Evolutionary conservation across 805 yeast species (phyloP), one percentile per base, ranked within the genome.

Genomic region (Candida krabiensis): DNA sequence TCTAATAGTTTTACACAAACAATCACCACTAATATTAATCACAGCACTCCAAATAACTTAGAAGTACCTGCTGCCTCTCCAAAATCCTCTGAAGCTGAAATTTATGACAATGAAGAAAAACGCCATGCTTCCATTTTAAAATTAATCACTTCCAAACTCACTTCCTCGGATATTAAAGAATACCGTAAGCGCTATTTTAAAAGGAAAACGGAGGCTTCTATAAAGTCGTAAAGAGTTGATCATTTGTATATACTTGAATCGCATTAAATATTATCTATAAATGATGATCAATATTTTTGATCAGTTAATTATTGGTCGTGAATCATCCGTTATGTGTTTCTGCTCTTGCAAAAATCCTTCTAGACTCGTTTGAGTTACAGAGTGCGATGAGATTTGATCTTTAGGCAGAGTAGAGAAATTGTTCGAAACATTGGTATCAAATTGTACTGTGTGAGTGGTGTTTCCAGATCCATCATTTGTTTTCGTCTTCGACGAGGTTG

Each of bases 181-280:
- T 53, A 49, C 40, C 43, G 40, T 19, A 40, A 46, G 27, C 43
- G 59, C 13, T 56, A 54, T 38, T 27, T 45, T 1, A 48, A 49
- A 27, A 38, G 58, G 18, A 38, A 38, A 27, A 24, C 17, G 14
- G 25, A 30, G 9, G 29, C 16, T 12, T 9, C 17, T 12, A 19
- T 12, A 19, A 27, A 35, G 24, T 13, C 28, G 21, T 30, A 30
- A 17, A 32, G 14, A 23, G 19, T 19, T 29, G 11, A 19, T 25
- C 36, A 23, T 23, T 23, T 24, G 19, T 25, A 29, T 26, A 30
- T 19, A 17, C 22, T 19, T 19, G n/a, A n/a, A n/a, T n/a, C n/a
- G n/a, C n/a, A n/a, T n/a, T n/a, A n/a, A n/a, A n/a, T n/a, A n/a
- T n/a, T n/a, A n/a, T n/a, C n/a, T n/a, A n/a, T n/a, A n/a, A n/a